Base-by-base conservation (phyloP, 2,329 filamentous ascomycete genomes). In the Hymenoscyphus scutula region DNA sequence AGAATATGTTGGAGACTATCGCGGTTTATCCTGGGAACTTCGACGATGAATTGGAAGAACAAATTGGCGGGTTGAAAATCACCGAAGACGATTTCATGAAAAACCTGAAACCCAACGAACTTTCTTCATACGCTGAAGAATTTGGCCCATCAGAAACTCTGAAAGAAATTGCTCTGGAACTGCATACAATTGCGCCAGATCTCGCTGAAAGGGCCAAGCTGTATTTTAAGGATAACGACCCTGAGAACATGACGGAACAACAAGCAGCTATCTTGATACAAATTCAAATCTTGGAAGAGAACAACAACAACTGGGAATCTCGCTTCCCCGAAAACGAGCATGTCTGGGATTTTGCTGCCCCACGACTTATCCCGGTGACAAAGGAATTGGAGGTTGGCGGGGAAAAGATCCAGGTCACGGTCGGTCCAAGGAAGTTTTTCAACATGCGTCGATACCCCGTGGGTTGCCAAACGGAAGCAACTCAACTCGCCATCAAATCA, bases 301-400 rank as follows among this genome's bases (percentile, higher is more conserved):
- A 64, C 6, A 70, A 67, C 58, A 72, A 72, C 34, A 70, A 70
- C 30, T 72, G 70, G 65, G 71, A 73, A 37, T 59, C 63, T 4
- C 54, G 65, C 2, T 71, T 72, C 37, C 69, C 70, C 2, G 67
- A 68, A 19, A 63, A 67, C 7, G 70, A 73, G 32, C 61, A 65
- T 5, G 65, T 72, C 3, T 73, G 72, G 72, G 66, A 68, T 25
- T 73, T 73, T 58, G 69, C 69, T 4, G 34, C 51, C 1, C 58
- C 63, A 8, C 57, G 67, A 11, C 15, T 68, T 4, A 27, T 41
- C 1, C 37, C 37, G 2, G 53, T 30, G 5, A 27, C 59, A 8
- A 51, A 15, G 1, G 55, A 17, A 1, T 56, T 59, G 27, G 41
- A 25, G 41, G 19, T 48, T 11, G 41, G n/a, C 7, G 41, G 41